Base-by-base conservation (phyloP, 1,284 basidiomycete genomes). In the Tetrapyrgos nigripes region DNA sequence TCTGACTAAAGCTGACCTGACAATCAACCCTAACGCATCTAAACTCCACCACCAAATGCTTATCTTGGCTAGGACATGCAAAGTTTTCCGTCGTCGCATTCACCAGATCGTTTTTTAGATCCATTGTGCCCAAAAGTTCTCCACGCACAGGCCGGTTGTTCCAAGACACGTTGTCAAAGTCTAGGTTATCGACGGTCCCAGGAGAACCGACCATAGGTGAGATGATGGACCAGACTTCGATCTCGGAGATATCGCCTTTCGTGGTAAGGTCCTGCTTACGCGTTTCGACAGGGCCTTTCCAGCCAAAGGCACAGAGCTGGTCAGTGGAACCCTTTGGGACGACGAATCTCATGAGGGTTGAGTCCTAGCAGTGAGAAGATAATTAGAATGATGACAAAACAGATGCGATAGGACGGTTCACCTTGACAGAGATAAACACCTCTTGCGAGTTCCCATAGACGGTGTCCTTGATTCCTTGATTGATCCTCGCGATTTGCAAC, bases 191-290 rank as follows among this genome's bases (percentile, higher is more conserved):
- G 1, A 50, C 26, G 23, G 58, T 14, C 23, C 28, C 17, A 21
- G 54, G 44, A 24, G 55, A 9, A 26, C 19, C 37, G 17, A 40
- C 37, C 28, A n/a, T 17, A 40, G 59, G 50, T 5, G 54, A 26
- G 47, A 62, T 55, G 24, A 62, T 50, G 44, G 58, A 60, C 61
- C 61, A 62, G 9, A 58, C 61, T 58, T 62, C 61, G 50, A 62
- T 54, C 44, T 62, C 54, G 24, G 58, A 53, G 19, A 59, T 26
- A 31, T 62, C 59, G 47, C 61, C 61, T 48, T 60, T 60, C 17
- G 51, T 60, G 17, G 43, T 28, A 8, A 62, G 47, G 43, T 57
- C 55, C n/a, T 47, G 23, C 4, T 24, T 23, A 14, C 59, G 54
- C 17, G 47, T 14, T 13, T 53, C 40, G 14, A 55, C 43, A 19